phyloP scores from a whole-genome alignment of 768 basidiomycete genomes.

The Kwoniella europaea region DNA sequence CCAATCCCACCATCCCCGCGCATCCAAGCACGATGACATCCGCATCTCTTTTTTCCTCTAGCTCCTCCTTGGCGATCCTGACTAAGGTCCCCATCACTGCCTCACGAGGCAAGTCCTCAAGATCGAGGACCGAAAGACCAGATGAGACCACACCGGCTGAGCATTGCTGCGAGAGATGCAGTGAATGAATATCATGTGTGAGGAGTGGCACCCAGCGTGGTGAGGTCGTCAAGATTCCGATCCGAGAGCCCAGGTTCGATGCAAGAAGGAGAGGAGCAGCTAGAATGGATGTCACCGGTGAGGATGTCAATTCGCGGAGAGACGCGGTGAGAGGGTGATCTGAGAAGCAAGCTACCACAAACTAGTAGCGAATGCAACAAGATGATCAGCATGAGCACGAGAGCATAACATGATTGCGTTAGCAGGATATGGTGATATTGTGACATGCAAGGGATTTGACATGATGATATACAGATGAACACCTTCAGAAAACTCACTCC shows the following conservation, averaged over 20 bases:
- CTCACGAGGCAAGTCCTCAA: conserved; percentile 38
- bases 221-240: conserved; percentile 47
- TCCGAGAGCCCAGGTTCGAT: conserved; percentile 27
- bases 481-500: not conserved
- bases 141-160: conserved; percentile 41
- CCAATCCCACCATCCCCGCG: conserved; percentile 50
- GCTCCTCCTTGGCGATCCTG: conserved; percentile 20
- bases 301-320: conserved; percentile 37
- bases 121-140: conserved; percentile 42
- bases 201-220: conserved; percentile 48
- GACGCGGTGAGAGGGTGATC: conserved; percentile 8
- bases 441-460: too few relatives aligned
- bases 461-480: too few relatives aligned
- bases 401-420: too few relatives aligned
- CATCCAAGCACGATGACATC: conserved; percentile 47
- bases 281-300: conserved; percentile 43
- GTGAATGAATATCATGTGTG: conserved; percentile 34
- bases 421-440: too few relatives aligned
- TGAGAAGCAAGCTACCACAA: not conserved
- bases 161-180: conserved; percentile 27
- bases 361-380: not conserved
- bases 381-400: too few relatives aligned
- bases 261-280: conserved; percentile 39
- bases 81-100: conserved; percentile 26
- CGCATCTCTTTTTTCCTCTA: conserved; percentile 28